These are phyloP conservation scores for Sarcodon aspratus DNA, from an alignment of 768 basidiomycete species.

Conservation along the genomic window DNA sequence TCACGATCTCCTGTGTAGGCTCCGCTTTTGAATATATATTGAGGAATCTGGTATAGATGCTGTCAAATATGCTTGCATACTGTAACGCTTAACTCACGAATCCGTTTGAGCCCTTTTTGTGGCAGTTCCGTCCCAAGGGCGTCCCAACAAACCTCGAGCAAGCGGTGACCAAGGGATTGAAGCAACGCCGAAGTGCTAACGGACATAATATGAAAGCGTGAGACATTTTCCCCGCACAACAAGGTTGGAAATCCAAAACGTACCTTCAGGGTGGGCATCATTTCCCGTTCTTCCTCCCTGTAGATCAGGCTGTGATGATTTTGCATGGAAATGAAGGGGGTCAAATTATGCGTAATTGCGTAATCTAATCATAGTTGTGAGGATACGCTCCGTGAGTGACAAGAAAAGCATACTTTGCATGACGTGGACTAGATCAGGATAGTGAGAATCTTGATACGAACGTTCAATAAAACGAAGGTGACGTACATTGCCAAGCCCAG, in stretches of 20 bases:
- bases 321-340: conserved; percentile 37
- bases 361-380: conserved; percentile 8
- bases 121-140: conserved; percentile 14
- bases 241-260: background rate
- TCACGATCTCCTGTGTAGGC: no score
- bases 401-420: conserved; percentile 27
- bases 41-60: no score
- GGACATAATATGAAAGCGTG: background rate
- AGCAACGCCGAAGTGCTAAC: conserved; percentile 19
- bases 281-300: conserved; percentile 31
- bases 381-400: background rate
- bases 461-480: background rate
- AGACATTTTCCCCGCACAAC: background rate
- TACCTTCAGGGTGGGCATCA: conserved; percentile 20
- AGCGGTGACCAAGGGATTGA: conserved; percentile 30
- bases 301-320: conserved; percentile 31
- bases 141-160: conserved; percentile 14
- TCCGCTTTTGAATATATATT: no score
- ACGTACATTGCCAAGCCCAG: conserved; percentile 19
- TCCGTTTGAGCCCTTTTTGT: conserved; percentile 15
- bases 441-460: conserved; percentile 19
- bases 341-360: conserved; percentile 18
- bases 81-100: conserved; percentile 6
- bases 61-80: no score
- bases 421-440: conserved; percentile 10